Conservation (phyloP, 163 green algal genomes). For the Chlamydomonas reinhardtii region DNA sequence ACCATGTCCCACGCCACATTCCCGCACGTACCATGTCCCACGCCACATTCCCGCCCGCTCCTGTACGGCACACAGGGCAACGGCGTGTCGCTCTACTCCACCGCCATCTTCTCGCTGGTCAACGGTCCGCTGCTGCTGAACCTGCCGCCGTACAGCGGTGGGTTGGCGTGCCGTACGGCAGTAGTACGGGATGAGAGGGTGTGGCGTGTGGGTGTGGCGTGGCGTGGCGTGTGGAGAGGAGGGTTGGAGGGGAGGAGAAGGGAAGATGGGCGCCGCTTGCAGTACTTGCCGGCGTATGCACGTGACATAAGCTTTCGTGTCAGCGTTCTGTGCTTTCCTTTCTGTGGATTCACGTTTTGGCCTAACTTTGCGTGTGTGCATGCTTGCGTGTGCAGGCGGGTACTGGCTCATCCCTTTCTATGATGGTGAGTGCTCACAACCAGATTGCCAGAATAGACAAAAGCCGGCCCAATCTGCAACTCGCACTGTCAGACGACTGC, state of each 20-base stretch:
- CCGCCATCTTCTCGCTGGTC: not conserved
- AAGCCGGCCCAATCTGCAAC: too few relatives aligned
- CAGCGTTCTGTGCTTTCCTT: not conserved
- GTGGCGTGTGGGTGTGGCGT: too few relatives aligned
- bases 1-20: too few relatives aligned
- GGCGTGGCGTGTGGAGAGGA: too few relatives aligned
- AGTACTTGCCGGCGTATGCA: too few relatives aligned
- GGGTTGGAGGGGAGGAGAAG: too few relatives aligned
- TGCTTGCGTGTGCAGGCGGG: not conserved
- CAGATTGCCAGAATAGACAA: too few relatives aligned
- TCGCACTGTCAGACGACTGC: too few relatives aligned
- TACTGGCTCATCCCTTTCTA: conserved; percentile 12
- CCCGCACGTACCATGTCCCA: not conserved
- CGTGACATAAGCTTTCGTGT: too few relatives aligned
- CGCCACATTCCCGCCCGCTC: not conserved
- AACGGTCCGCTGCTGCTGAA: conserved; percentile 6
- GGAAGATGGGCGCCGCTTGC: too few relatives aligned
- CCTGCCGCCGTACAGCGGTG: conserved; percentile 2
- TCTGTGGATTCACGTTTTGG: not conserved
- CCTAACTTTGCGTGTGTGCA: too few relatives aligned
- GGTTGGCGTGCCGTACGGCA: not conserved
- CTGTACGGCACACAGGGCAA: conserved; percentile 1
- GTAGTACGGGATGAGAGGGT: not conserved
- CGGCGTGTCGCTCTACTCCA: not conserved
- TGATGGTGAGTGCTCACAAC: not conserved